A percentile compares a stretch with the other conserved stretches of the same genome.
Evolutionary conservation across 495 filamentous ascomycete genomes (phyloP).

Genomic region (Penicillium riverlandense): DNA sequence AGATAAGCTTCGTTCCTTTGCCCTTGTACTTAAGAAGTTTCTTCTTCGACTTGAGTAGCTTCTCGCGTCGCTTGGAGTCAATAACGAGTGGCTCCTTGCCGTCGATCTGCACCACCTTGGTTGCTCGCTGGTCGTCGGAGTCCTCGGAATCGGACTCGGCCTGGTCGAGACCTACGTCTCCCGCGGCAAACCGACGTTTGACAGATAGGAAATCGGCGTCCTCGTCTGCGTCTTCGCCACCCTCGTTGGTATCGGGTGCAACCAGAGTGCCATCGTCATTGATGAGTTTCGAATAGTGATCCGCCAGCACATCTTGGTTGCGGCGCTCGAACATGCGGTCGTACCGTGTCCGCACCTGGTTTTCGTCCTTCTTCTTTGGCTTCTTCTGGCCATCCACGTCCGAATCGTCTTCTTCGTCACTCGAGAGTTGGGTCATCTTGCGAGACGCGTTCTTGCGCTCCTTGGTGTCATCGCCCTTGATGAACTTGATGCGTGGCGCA

Average conservation of each 20-base stretch:
- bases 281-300: slow-evolving; percentile 83
- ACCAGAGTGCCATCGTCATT: slow-evolving; percentile 51
- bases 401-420: slow-evolving; percentile 46
- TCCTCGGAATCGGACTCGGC: slow-evolving; percentile 11
- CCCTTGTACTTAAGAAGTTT: slow-evolving; percentile 82
- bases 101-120: slow-evolving; percentile 37
- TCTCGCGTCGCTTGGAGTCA: slow-evolving; percentile 89
- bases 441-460: slow-evolving; percentile 79
- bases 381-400: slow-evolving; percentile 43
- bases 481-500: slow-evolving; percentile 81
- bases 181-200: slow-evolving; percentile 68
- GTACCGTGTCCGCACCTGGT: slow-evolving; percentile 82
- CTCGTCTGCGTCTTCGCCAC: slow-evolving; percentile 46
- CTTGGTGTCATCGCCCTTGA: slow-evolving; percentile 82
- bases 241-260: slow-evolving; percentile 27
- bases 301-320: slow-evolving; percentile 90
- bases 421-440: slow-evolving; percentile 39
- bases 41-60: slow-evolving; percentile 90
- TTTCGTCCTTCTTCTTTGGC: slow-evolving; percentile 46
- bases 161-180: slow-evolving; percentile 27
- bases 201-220: slow-evolving; percentile 81
- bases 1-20: slow-evolving; percentile 75
- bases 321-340: slow-evolving; percentile 94
- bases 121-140: slow-evolving; percentile 7
- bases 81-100: slow-evolving; percentile 65